Evolutionary conservation across 805 yeast genomes (phyloP).

Genomic region (Metschnikowia continentalis): DNA sequence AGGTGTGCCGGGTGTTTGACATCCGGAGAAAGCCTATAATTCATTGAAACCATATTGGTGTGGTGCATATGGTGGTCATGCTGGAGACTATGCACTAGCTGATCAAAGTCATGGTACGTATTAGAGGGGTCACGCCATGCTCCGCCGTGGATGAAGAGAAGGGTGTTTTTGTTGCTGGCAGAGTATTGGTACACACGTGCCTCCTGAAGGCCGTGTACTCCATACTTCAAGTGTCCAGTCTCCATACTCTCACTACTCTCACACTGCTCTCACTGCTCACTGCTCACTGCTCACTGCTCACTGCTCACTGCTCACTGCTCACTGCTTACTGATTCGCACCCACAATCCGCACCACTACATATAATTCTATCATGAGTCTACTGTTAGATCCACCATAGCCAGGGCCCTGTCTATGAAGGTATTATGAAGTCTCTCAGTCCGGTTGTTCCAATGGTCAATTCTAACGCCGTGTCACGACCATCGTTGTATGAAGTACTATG

Average conservation of each 20-base stretch:
- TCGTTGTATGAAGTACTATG: too few species aligned
- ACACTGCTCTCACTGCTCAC: too few species aligned
- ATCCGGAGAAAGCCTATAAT: slow-evolving; percentile 66
- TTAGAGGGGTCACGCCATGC: slow-evolving; percentile 77
- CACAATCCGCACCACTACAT: too few species aligned
- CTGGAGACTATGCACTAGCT: slow-evolving; percentile 20
- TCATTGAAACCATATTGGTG: slow-evolving; percentile 34
- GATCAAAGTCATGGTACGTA: slow-evolving; percentile 52
- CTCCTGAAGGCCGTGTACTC: slow-evolving; percentile 30
- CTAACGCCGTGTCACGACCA: too few species aligned
- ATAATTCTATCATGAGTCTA: too few species aligned
- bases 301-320: too few species aligned
- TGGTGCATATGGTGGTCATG: not conserved
- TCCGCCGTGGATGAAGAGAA: slow-evolving; percentile 79
- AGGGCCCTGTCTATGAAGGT: too few species aligned
- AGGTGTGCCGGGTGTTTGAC: slow-evolving; percentile 59
- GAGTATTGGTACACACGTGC: slow-evolving; percentile 24
- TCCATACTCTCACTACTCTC: not conserved
- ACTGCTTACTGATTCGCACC: too few species aligned
- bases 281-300: too few species aligned
- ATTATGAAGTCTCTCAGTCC: too few species aligned
- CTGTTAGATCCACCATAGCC: too few species aligned
- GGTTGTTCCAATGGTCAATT: too few species aligned
- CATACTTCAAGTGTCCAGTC: slow-evolving; percentile 19
- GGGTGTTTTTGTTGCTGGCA: slow-evolving; percentile 18